Conservation (phyloP, 169 alveolate species). For the Blepharisma undulans region DNA sequence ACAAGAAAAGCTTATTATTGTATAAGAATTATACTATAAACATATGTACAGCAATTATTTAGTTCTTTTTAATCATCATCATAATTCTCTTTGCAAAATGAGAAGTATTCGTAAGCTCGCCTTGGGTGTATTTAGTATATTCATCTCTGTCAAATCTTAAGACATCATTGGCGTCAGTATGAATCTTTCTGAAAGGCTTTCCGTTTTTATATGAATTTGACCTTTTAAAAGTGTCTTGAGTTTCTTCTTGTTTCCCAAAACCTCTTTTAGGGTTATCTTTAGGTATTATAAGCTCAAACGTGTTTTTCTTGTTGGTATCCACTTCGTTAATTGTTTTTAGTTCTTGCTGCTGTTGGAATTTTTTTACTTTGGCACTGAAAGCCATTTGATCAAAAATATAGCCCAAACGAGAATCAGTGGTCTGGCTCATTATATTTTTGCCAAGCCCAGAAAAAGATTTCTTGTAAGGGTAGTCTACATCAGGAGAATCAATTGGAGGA, state of each 20-base stretch:
- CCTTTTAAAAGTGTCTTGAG: not conserved
- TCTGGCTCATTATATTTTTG: not conserved
- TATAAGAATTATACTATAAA: too few relatives aligned
- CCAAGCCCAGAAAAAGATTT: slow-evolving; percentile 42
- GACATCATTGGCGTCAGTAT: not conserved
- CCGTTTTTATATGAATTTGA: not conserved
- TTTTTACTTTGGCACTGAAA: not conserved
- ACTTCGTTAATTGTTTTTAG: not conserved
- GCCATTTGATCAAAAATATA: not conserved
- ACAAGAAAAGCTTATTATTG: not conserved
- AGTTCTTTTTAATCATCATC: not conserved
- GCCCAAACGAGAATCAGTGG: not conserved
- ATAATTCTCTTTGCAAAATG: not conserved
- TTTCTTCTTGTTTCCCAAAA: not conserved
- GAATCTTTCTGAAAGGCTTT: not conserved
- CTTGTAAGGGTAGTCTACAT: not conserved
- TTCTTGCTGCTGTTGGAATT: not conserved
- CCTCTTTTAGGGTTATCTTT: not conserved
- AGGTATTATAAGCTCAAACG: not conserved
- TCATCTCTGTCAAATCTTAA: not conserved
- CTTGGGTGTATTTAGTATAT: not conserved
- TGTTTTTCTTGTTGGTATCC: not conserved
- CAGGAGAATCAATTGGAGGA: slow-evolving; percentile 45
- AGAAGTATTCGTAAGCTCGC: not conserved
- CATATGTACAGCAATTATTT: not conserved